A percentile compares a stretch with the other conserved stretches of the same genome.
phyloP scores from a whole-genome alignment of 176 grass and related monocot species.

The Phoenix dactylifera region DNA sequence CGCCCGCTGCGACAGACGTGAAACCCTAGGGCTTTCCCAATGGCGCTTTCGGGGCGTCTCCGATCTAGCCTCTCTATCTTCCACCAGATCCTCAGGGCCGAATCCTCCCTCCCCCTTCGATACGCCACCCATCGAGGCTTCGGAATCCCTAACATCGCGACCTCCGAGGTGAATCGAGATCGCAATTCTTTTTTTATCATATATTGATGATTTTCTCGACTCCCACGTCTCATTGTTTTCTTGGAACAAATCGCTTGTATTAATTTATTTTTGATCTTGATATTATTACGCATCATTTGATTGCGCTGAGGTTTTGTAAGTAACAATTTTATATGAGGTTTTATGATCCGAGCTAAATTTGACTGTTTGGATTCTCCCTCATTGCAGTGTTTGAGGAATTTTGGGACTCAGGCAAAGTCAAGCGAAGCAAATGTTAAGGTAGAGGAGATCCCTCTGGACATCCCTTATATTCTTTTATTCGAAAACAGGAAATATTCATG shows the following conservation, averaged over 20 bases:
- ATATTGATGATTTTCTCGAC: no score
- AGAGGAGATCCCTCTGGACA: not conserved
- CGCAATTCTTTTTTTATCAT: no score
- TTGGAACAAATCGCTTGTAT: no score
- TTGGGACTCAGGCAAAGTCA: slow-evolving; percentile 14
- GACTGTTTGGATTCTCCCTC: not conserved
- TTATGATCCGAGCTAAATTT: not conserved
- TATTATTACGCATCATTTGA: not conserved
- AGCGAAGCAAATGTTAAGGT: slow-evolving; percentile 19
- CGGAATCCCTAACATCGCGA: slow-evolving; percentile 2
- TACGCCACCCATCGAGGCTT: not conserved
- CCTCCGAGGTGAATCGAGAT: slow-evolving; percentile 19
- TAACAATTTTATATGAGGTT: not conserved
- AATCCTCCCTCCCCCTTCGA: no score
- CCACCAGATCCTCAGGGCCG: slow-evolving; percentile 13
- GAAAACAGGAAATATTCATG: no score
- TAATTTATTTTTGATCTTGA: not conserved
- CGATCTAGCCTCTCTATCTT: slow-evolving; percentile 42
- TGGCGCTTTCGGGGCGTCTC: slow-evolving; percentile 47
- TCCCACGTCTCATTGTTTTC: not conserved
- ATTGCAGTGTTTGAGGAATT: slow-evolving; percentile 28
- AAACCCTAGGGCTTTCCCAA: slow-evolving; percentile 16
- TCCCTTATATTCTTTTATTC: no score
- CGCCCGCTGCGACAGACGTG: no score
- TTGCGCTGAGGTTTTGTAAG: not conserved